Base-by-base conservation (phyloP, 1,284 basidiomycete species). In the Ceratobasidium sp. region DNA sequence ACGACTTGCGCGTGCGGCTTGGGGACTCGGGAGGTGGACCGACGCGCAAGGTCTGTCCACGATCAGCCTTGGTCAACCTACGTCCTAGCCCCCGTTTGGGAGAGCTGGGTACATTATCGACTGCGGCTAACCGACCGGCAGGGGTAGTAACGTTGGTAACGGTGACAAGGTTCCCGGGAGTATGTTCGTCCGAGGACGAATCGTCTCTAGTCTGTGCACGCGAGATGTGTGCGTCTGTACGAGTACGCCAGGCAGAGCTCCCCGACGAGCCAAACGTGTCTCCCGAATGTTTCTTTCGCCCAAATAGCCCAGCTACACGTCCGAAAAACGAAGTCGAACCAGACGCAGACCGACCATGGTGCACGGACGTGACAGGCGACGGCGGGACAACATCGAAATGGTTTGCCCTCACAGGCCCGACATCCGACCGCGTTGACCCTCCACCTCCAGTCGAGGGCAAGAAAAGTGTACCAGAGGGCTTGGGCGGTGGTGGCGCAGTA, bases 281-380 rank as follows among this genome's bases (percentile, higher is more conserved):
- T 30, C 35, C 73, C 12, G 73, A 57, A 20, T 54, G 46, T 23
- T 66, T 65, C 73, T 76, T 76, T 20, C 73, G 60, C 12, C 73
- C 73, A 76, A 76, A 76, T 50, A 76, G 33, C n/a, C 74, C 74
- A 38, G 74, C 64, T 30, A 76, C 74, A 5, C 74, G 74, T 18
- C 74, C 74, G 23, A 76, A 67, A 33, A 76, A 76, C 64, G 50
- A 20, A 35, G 50, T 54, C 35, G 74, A 76, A 14, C 74, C 74
- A 30, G 74, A 76, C 3, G 50, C 60, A 6, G 50, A 54, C 8
- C 74, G 74, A 20, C 52, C 67, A 23, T 38, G 52, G 3, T 33
- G n/a, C 18, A 38, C 64, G 5, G 62, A 66, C 46, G 41, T 18
- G 12, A 48, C 62, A n/a, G 74, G 64, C 35, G 74, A 64, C 18